A percentile compares a stretch with the other conserved stretches of the same genome.
These are phyloP conservation scores for Aspergillus melleus DNA, from an alignment of 2,329 filamentous ascomycete genomes.

Conservation along the genomic window DNA sequence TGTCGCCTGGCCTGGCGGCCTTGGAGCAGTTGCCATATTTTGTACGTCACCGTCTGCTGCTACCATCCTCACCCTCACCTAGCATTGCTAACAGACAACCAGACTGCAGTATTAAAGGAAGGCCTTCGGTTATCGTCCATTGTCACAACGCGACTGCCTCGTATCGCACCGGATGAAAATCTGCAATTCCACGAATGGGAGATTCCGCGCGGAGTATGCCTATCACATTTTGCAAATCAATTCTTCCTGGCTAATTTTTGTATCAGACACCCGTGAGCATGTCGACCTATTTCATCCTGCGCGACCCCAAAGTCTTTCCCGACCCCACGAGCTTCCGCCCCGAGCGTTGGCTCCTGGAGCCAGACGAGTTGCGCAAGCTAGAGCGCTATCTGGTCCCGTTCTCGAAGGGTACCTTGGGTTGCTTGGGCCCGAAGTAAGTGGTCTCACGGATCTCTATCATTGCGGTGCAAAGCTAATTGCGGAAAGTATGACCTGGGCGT, in stretches of 20 bases:
- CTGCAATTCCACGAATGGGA: slow-evolving; percentile 16
- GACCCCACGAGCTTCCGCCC: slow-evolving; percentile 29
- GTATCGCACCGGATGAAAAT: slow-evolving; percentile 18
- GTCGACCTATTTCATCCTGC: slow-evolving; percentile 20
- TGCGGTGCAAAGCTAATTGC: background rate
- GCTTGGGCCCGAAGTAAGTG: slow-evolving; percentile 28
- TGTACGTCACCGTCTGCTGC: background rate
- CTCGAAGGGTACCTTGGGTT: slow-evolving; percentile 29
- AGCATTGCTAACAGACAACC: background rate
- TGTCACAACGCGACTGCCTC: slow-evolving; percentile 22
- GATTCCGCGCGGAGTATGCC: slow-evolving; percentile 21
- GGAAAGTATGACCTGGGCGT: slow-evolving; percentile 13
- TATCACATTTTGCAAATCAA: background rate
- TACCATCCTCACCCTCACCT: background rate
- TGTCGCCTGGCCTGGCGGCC: background rate
- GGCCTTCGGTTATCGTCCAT: slow-evolving; percentile 24
- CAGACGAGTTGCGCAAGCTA: slow-evolving; percentile 13
- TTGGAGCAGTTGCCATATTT: slow-evolving; percentile 15
- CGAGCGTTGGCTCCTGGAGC: slow-evolving; percentile 35
- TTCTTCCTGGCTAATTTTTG: background rate
- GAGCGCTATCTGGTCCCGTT: slow-evolving; percentile 29
- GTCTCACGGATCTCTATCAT: background rate
- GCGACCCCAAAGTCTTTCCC: slow-evolving; percentile 30
- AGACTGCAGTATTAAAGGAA: slow-evolving; percentile 31
- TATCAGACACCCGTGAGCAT: slow-evolving; percentile 21